Percentiles rank a stretch among this genome's conserved stretches.
phyloP scores from a whole-genome alignment of 2,329 filamentous ascomycete genomes.

The Ophiobolus disseminans region DNA sequence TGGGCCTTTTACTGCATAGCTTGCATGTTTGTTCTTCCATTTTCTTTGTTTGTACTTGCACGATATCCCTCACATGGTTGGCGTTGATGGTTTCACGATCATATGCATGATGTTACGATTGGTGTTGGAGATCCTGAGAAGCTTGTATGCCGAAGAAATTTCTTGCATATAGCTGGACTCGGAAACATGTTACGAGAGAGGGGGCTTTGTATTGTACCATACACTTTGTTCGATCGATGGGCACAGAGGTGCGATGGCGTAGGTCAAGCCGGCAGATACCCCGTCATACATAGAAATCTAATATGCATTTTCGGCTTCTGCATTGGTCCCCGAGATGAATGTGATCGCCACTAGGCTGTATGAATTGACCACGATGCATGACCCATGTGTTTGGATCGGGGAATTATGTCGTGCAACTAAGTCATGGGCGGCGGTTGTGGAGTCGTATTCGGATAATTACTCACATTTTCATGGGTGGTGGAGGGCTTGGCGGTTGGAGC shows the following conservation, averaged over 20 bases:
- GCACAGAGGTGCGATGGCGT: slow-evolving; percentile 10
- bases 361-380: slow-evolving; percentile 1
- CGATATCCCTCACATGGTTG: slow-evolving; percentile 31
- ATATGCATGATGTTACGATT: slow-evolving; percentile 14
- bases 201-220: not conserved
- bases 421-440: slow-evolving; percentile 2
- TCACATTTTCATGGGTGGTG: not conserved
- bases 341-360: slow-evolving; percentile 2
- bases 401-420: not conserved
- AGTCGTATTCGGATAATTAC: slow-evolving; percentile 1
- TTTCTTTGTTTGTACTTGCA: slow-evolving; percentile 10
- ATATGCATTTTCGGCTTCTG: slow-evolving; percentile 16
- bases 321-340: not conserved
- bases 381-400: not conserved
- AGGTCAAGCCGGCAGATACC: slow-evolving; percentile 17
- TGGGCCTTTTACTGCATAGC: slow-evolving; percentile 30
- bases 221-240: not conserved
- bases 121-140: not conserved
- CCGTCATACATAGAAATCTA: slow-evolving; percentile 14
- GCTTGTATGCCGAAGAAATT: too few relatives aligned
- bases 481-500: slow-evolving; percentile 6
- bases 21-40: slow-evolving; percentile 19
- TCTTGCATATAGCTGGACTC: slow-evolving; percentile 2
- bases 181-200: not conserved
- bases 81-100: slow-evolving; percentile 25